These are phyloP conservation scores for Spathaspora sp. DNA, from an alignment of 805 yeast species.

Conservation along the genomic window DNA sequence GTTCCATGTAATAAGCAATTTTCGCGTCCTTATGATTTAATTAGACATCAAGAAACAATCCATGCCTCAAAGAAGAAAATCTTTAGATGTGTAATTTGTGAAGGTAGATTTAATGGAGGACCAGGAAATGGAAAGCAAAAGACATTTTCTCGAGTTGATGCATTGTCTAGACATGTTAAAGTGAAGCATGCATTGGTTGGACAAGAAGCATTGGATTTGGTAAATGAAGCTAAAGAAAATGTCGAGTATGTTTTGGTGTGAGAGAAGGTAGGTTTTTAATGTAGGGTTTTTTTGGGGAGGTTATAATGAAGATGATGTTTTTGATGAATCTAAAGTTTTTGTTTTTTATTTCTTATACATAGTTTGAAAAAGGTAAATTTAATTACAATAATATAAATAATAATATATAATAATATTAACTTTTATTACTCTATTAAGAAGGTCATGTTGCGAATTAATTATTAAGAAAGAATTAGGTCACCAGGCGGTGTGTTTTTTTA, in stretches of 20 bases:
- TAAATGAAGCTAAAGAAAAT: constrained; percentile 72
- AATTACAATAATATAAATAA: no score
- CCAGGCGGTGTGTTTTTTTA: no score
- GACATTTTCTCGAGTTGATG: constrained; percentile 46
- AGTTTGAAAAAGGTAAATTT: background rate
- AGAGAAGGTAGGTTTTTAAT: background rate
- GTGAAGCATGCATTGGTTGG: constrained; percentile 80
- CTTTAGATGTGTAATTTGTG: constrained; percentile 44
- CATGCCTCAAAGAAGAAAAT: constrained; percentile 44
- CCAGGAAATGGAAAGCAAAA: constrained; percentile 47
- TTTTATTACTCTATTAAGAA: no score
- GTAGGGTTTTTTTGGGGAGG: background rate
- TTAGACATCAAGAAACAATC: constrained; percentile 47
- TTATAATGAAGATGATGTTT: background rate
- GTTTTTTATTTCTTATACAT: constrained; percentile 2
- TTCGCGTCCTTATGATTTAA: constrained; percentile 60
- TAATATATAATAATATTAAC: no score
- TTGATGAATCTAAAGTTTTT: background rate
- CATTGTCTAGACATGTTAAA: constrained; percentile 49
- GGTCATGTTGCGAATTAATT: background rate
- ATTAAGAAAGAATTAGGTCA: background rate
- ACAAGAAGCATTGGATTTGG: constrained; percentile 63
- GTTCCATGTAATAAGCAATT: constrained; percentile 71
- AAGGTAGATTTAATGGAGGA: constrained; percentile 44
- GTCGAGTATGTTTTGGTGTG: constrained; percentile 52